Conservation (phyloP, 116 monocot genomes). For the Thalassia testudinum region DNA sequence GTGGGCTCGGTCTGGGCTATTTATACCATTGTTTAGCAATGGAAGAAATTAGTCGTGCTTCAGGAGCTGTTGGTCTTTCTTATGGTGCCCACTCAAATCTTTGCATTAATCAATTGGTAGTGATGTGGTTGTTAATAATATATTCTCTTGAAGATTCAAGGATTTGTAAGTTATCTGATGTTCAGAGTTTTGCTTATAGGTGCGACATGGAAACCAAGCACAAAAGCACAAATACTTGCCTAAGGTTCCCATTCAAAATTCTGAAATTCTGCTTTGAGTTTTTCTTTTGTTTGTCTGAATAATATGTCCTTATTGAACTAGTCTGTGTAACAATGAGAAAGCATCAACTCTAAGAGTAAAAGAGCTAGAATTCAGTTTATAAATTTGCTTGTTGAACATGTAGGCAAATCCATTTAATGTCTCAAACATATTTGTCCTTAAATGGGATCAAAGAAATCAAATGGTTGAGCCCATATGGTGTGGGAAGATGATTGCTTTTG, state of each 20-base stretch:
- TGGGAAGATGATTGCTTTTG: too few species aligned
- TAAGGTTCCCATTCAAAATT: slow-evolving; percentile 31
- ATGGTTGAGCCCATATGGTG: too few species aligned
- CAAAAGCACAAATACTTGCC: slow-evolving; percentile 85
- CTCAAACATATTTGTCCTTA: too few species aligned
- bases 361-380: too few species aligned
- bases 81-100: slow-evolving; percentile 99
- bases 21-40: slow-evolving; percentile 94
- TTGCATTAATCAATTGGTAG: slow-evolving; percentile 94
- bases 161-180: too few species aligned
- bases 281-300: not conserved
- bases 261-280: not conserved
- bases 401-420: too few species aligned
- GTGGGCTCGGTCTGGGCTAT: slow-evolving; percentile 91
- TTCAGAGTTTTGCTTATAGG: slow-evolving; percentile 17
- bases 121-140: not conserved
- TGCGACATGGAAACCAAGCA: slow-evolving; percentile 49
- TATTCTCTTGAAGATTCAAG: too few species aligned
- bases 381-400: too few species aligned
- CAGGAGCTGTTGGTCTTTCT: slow-evolving; percentile 90
- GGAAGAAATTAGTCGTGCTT: slow-evolving; percentile 95
- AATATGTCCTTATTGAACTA: not conserved
- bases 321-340: too few species aligned
- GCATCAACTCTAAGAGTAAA: too few species aligned
- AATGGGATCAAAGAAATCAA: too few species aligned